These are phyloP conservation scores for Arthroderma uncinatum DNA, from an alignment of 2,329 filamentous ascomycete species.

Conservation along the genomic window DNA sequence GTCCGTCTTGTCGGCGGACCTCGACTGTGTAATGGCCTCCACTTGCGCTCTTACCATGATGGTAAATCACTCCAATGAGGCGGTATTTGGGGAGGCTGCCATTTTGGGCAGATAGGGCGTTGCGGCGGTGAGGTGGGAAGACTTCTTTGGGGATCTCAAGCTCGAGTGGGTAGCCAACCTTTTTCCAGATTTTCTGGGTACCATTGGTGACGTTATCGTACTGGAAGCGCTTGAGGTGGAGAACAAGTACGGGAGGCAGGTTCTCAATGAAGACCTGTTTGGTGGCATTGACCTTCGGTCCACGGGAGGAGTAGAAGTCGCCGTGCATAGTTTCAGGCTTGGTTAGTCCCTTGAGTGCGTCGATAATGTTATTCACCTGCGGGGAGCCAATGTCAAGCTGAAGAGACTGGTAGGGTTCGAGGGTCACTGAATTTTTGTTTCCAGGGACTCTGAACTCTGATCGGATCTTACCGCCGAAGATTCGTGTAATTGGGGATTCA, in stretches of 20 bases:
- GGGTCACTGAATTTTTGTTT: conserved; percentile 77
- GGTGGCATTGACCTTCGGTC: conserved; percentile 64
- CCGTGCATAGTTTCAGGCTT: conserved; percentile 74
- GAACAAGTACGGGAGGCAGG: conserved; percentile 78
- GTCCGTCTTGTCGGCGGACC: conserved; percentile 83
- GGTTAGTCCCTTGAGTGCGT: conserved; percentile 77
- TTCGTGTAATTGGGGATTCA: conserved; percentile 79
- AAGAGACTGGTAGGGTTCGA: conserved; percentile 86
- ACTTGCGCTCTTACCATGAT: conserved; percentile 92
- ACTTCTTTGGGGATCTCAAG: conserved; percentile 87
- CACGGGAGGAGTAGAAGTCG: conserved; percentile 69
- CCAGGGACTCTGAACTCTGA: conserved; percentile 82
- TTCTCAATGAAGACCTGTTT: conserved; percentile 94
- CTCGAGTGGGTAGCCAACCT: conserved; percentile 87
- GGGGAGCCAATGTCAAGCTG: conserved; percentile 88
- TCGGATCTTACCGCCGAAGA: conserved; percentile 83
- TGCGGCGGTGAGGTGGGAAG: conserved; percentile 64
- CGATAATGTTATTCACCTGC: conserved; percentile 79
- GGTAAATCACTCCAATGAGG: conserved; percentile 84
- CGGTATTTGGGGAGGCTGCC: conserved; percentile 69
- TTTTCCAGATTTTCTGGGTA: conserved; percentile 98
- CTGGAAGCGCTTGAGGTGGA: conserved; percentile 95
- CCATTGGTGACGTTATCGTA: conserved; percentile 73
- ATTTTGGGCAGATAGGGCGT: conserved; percentile 52
- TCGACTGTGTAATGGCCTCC: conserved; percentile 98